A percentile compares a stretch with the other conserved stretches of the same genome.
Evolutionary conservation across 2,329 filamentous ascomycete species (phyloP).

Genomic region (Triangularia setosa): DNA sequence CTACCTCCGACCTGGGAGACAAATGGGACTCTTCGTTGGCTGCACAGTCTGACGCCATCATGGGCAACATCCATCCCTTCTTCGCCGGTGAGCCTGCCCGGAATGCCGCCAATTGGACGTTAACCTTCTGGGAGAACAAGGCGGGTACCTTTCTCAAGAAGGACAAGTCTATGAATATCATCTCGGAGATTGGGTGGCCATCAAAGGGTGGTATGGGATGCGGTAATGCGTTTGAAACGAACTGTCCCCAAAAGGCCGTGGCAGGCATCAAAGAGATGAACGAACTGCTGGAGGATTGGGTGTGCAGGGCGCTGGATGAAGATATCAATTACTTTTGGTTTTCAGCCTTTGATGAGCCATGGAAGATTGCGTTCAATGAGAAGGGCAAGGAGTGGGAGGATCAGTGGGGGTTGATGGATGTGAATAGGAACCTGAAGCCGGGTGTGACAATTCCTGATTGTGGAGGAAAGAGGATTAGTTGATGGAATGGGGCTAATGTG

Average conservation of each 20-base stretch:
- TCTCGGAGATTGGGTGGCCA: constrained; percentile 91
- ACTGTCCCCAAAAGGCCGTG: constrained; percentile 64
- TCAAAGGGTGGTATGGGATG: constrained; percentile 76
- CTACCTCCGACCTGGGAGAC: constrained; percentile 84
- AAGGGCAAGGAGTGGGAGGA: constrained; percentile 79
- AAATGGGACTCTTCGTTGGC: constrained; percentile 75
- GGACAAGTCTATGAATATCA: constrained; percentile 66
- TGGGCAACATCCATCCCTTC: constrained; percentile 97
- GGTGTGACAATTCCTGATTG: constrained; percentile 87
- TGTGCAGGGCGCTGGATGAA: constrained; percentile 75
- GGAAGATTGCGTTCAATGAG: constrained; percentile 76
- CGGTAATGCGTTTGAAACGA: constrained; percentile 47
- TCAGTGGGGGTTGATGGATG: constrained; percentile 90
- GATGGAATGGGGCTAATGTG: background rate
- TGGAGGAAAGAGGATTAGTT: constrained; percentile 61
- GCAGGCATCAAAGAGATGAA: constrained; percentile 81
- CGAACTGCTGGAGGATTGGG: constrained; percentile 78
- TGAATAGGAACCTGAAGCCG: constrained; percentile 75
- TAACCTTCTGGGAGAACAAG: constrained; percentile 70
- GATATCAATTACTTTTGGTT: constrained; percentile 97
- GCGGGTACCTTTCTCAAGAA: constrained; percentile 63
- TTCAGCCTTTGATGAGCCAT: constrained; percentile 93
- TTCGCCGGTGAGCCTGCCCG: constrained; percentile 73
- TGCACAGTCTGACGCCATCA: constrained; percentile 73
- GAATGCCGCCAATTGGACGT: constrained; percentile 75